These are phyloP conservation scores for Helminthosporium solani DNA, from an alignment of 2,329 filamentous ascomycete genomes.

Conservation along the genomic window DNA sequence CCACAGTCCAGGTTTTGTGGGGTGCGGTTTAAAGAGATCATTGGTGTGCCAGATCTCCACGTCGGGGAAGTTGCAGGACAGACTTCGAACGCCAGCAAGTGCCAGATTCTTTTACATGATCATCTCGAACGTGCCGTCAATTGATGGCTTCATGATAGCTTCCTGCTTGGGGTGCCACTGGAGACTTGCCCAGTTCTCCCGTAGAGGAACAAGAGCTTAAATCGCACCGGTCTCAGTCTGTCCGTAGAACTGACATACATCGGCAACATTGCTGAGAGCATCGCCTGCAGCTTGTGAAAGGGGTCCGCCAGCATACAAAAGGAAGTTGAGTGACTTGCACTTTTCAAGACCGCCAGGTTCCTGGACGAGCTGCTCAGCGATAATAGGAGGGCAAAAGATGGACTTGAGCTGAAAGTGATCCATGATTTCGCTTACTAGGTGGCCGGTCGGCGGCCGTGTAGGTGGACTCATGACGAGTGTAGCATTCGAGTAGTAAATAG, in stretches of 20 bases:
- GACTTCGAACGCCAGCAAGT: slow-evolving; percentile 6
- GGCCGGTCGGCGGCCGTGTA: slow-evolving; percentile 7
- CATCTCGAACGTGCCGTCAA: slow-evolving; percentile 16
- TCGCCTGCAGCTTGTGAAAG: slow-evolving; percentile 16
- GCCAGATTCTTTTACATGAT: slow-evolving; percentile 7
- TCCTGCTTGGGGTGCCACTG: slow-evolving; percentile 15
- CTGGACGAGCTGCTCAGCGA: slow-evolving; percentile 15
- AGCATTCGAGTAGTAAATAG: slow-evolving; percentile 12
- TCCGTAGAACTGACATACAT: slow-evolving; percentile 15
- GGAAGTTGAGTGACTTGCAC: slow-evolving; percentile 5
- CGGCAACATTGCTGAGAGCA: slow-evolving; percentile 10
- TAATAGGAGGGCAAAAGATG: slow-evolving; percentile 13
- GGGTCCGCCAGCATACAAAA: slow-evolving; percentile 16
- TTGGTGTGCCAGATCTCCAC: slow-evolving; percentile 17
- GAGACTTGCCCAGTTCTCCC: slow-evolving; percentile 16
- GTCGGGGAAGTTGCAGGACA: slow-evolving; percentile 16
- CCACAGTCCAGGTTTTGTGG: slow-evolving; percentile 15
- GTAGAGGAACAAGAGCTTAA: slow-evolving; percentile 7
- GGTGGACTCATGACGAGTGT: slow-evolving; percentile 11
- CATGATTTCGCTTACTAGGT: slow-evolving; percentile 15
- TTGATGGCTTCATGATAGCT: slow-evolving; percentile 13
- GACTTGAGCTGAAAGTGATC: slow-evolving; percentile 9
- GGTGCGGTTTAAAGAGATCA: slow-evolving; percentile 17
- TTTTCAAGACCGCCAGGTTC: slow-evolving; percentile 10
- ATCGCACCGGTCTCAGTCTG: slow-evolving; percentile 15